Evolutionary conservation across 2,329 filamentous ascomycete species (phyloP), one percentile per base, ranked within the genome.

Genomic region (Ophiocordyceps sinensis): DNA sequence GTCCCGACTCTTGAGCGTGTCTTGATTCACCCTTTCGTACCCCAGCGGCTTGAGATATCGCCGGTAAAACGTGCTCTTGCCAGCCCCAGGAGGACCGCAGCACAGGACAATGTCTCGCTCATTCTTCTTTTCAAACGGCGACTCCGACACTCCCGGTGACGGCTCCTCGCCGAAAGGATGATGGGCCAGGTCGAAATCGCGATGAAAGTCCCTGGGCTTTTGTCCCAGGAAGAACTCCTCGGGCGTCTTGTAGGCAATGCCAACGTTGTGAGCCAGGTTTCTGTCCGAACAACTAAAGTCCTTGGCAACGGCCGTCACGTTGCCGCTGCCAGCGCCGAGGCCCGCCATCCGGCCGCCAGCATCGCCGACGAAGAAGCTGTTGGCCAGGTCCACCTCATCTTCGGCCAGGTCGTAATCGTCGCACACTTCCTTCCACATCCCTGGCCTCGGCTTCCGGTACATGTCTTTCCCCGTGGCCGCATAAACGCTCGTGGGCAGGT

Each of bases 21-120:
- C 91, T 63, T 96, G 91, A 52, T 96, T 98, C 28, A 95, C 75
- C 38, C 91, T 75, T 55, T 77, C 74, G 56, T 94, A 96, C 4
- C 79, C 83, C 26, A 91, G 62, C 21, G 83, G 82, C 55, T 87
- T 70, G 30, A 96, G 65, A 47, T 83, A 66, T 46, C 73, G 78
- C 77, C 81, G 85, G 62, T 82, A 95, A 53, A 91, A 94, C 0
- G 86, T 89, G 32, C 85, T 94, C 61, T 98, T 96, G 15, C 91
- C 91, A 3, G 86, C 78, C 1, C 85, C 88, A 0, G 91, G 91
- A 38, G 84, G 85, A 1, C 91, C 91, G 53, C 85, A 89, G 57
- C 94, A 85, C 8, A 96, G 61, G 21, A 96, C 75, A 13, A 96
- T 66, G 42, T 95, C 88, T 47, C 77, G 60, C 6, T 73, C 58